A percentile compares a stretch with the other conserved stretches of the same genome.
These are phyloP conservation scores for Protomyces lactucae-debilis DNA, from an alignment of 1,139 yeast genomes.

Conservation along the genomic window DNA sequence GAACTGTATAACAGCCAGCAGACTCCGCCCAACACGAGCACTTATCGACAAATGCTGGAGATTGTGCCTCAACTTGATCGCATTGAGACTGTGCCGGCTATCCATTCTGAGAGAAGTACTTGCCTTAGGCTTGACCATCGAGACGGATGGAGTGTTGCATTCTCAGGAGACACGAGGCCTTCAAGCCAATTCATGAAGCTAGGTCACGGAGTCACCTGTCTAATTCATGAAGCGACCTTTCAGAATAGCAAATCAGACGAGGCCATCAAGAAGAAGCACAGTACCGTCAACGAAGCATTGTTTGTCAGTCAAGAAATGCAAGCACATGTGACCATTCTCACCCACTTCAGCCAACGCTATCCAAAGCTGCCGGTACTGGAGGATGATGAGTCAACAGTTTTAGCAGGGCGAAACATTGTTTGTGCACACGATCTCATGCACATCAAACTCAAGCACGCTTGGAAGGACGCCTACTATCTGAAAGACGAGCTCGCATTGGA, in stretches of 20 bases:
- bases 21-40: background rate
- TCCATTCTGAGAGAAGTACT: constrained; percentile 17
- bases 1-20: background rate
- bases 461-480: constrained; percentile 9
- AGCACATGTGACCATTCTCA: constrained; percentile 65
- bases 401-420: background rate
- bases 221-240: constrained; percentile 89
- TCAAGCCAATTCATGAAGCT: constrained; percentile 56
- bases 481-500: constrained; percentile 1
- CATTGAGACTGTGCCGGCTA: constrained; percentile 7
- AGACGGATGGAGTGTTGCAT: constrained; percentile 50
- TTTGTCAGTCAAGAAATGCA: constrained; percentile 61
- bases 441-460: constrained; percentile 5
- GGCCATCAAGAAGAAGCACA: constrained; percentile 76
- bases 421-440: constrained; percentile 22
- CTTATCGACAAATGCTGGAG: background rate
- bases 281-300: constrained; percentile 88
- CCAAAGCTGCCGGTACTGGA: constrained; percentile 11
- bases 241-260: constrained; percentile 76
- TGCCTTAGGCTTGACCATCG: constrained; percentile 13
- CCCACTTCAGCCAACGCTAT: constrained; percentile 82
- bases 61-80: constrained; percentile 3
- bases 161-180: constrained; percentile 95
- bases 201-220: constrained; percentile 65
- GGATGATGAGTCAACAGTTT: background rate